Evolutionary conservation across 345 rosid genomes (phyloP).

Genomic region (Excoecaria cochinchinensis): DNA sequence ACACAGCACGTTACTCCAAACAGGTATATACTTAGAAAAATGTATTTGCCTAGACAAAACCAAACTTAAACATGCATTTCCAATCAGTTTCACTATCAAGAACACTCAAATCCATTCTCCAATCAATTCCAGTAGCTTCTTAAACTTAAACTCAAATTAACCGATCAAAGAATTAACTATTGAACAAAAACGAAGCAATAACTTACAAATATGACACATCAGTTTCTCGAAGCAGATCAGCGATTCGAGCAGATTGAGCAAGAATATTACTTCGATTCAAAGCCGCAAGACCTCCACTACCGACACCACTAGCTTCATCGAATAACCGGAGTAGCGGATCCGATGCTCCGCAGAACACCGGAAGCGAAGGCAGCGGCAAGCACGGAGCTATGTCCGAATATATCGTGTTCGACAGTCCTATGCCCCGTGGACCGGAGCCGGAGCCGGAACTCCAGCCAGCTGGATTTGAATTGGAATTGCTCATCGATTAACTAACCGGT

Average conservation of each 20-base stretch:
- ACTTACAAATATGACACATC: constrained; percentile 93
- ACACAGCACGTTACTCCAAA: neutral
- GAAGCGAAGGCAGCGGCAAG: constrained; percentile 88
- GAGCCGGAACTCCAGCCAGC: constrained; percentile 22
- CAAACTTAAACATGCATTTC: neutral
- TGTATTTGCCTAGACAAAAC: neutral
- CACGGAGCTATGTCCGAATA: constrained; percentile 91
- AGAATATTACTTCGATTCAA: constrained; percentile 70
- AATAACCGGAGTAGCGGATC: constrained; percentile 61
- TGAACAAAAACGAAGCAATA: neutral
- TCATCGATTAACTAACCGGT: constrained; percentile 52
- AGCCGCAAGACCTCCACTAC: constrained; percentile 33
- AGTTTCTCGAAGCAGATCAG: constrained; percentile 65
- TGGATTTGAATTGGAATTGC: constrained; percentile 31
- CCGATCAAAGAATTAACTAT: neutral
- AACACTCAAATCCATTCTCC: neutral
- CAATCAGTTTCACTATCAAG: neutral
- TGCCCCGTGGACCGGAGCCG: constrained; percentile 42
- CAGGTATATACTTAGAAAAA: neutral
- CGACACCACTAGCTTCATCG: constrained; percentile 51
- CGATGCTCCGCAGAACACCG: constrained; percentile 78
- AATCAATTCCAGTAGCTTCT: neutral
- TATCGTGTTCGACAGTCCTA: constrained; percentile 81
- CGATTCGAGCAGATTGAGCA: constrained; percentile 64
- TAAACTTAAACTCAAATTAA: neutral